Evolutionary conservation across 2,329 filamentous ascomycete species (phyloP).

Genomic region (Zopfia rhizophila): DNA sequence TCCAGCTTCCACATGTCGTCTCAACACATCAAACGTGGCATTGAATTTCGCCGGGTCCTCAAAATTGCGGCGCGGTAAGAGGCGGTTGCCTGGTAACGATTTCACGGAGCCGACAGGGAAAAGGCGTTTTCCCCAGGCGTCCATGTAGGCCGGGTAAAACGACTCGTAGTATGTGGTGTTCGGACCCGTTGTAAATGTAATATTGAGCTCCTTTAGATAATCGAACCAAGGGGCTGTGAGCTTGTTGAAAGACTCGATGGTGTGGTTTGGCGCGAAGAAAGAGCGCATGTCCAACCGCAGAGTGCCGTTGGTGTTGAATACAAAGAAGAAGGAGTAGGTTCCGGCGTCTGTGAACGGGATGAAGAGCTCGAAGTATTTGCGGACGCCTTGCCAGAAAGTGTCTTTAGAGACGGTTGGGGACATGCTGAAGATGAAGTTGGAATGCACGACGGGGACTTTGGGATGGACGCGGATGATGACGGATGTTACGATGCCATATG

Average conservation of each 20-base stretch:
- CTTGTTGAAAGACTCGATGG: slow-evolving; percentile 33
- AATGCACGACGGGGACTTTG: slow-evolving; percentile 40
- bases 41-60: slow-evolving; percentile 32
- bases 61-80: slow-evolving; percentile 39
- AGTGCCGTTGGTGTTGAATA: slow-evolving; percentile 31
- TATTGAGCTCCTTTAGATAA: slow-evolving; percentile 26
- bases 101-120: slow-evolving; percentile 31
- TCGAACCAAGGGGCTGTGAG: slow-evolving; percentile 35
- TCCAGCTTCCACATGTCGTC: slow-evolving; percentile 31
- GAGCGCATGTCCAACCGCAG: slow-evolving; percentile 34
- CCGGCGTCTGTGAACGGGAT: slow-evolving; percentile 36
- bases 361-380: slow-evolving; percentile 34
- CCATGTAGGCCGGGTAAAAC: slow-evolving; percentile 34
- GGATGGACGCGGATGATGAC: slow-evolving; percentile 46
- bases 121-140: slow-evolving; percentile 26
- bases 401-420: slow-evolving; percentile 28
- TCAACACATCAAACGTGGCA: slow-evolving; percentile 30
- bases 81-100: slow-evolving; percentile 36
- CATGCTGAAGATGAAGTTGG: slow-evolving; percentile 42
- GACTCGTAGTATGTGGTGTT: slow-evolving; percentile 27
- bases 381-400: slow-evolving; percentile 42
- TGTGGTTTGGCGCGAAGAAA: slow-evolving; percentile 42
- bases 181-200: slow-evolving; percentile 32
- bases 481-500: slow-evolving; percentile 31
- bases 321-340: slow-evolving; percentile 41